A percentile compares a stretch with the other conserved stretches of the same genome.
Evolutionary conservation across 192 early-diverging fungal genomes (phyloP).

Genomic region (Gonapodya sp.): DNA sequence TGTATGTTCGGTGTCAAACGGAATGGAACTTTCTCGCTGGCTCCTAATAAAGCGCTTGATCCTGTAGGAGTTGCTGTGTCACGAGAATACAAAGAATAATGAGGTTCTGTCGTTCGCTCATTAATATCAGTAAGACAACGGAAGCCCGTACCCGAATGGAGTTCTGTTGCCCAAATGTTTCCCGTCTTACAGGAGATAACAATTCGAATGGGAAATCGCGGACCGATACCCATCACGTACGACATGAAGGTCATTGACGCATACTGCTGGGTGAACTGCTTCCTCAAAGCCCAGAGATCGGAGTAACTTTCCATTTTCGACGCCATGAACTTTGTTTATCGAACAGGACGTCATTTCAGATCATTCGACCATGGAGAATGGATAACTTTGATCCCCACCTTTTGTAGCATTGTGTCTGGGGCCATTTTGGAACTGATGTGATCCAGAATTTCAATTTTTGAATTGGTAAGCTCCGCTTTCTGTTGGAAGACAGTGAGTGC

Average conservation of each 20-base stretch:
- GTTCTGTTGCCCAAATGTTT: conserved; percentile 76
- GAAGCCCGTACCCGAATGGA: conserved; percentile 57
- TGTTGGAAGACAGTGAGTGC: conserved; percentile 13
- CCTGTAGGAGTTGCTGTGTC: background rate
- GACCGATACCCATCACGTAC: conserved; percentile 78
- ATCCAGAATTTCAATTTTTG: conserved; percentile 80
- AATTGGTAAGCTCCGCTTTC: conserved; percentile 58
- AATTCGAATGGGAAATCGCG: conserved; percentile 81
- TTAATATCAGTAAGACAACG: background rate
- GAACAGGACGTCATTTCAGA: background rate
- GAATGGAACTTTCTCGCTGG: conserved; percentile 88
- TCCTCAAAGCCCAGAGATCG: conserved; percentile 89
- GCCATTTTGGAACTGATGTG: conserved; percentile 76
- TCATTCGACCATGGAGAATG: background rate
- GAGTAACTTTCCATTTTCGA: conserved; percentile 62
- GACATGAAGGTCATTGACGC: conserved; percentile 85
- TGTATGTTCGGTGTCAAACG: conserved; percentile 96
- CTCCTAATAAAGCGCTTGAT: conserved; percentile 32
- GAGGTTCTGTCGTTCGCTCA: background rate
- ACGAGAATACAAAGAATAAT: background rate
- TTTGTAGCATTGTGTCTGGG: conserved; percentile 72
- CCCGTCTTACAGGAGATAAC: conserved; percentile 75
- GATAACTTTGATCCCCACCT: conserved; percentile 32
- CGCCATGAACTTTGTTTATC: conserved; percentile 52
- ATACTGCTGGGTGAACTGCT: conserved; percentile 87